Evolutionary conservation across 495 filamentous ascomycete genomes (phyloP).

Genomic region (Penicillium manginii): DNA sequence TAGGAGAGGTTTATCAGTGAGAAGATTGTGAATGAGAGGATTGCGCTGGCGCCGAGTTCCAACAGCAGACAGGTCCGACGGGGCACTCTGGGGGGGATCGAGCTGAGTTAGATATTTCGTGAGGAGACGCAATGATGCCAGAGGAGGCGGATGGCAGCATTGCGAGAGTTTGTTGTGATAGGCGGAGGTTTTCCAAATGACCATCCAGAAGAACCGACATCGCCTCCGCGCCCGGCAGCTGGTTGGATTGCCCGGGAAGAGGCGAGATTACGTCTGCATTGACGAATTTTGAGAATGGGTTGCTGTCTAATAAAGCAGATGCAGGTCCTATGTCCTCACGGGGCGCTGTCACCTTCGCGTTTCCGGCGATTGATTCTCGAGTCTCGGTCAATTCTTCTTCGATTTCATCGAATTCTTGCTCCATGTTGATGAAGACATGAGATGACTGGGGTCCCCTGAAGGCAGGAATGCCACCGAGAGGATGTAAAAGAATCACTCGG

Average conservation of each 20-base stretch:
- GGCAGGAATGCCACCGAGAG: constrained; percentile 82
- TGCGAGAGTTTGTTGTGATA: constrained; percentile 67
- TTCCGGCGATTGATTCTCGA: constrained; percentile 19
- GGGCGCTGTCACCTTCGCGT: constrained; percentile 5
- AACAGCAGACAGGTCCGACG: constrained; percentile 60
- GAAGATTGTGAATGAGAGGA: constrained; percentile 92
- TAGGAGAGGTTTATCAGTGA: constrained; percentile 91
- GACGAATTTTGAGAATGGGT: constrained; percentile 51
- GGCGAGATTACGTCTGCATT: constrained; percentile 37
- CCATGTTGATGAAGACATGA: constrained; percentile 93
- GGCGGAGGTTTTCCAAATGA: constrained; percentile 74
- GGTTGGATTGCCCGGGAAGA: constrained; percentile 13
- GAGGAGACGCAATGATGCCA: constrained; percentile 81
- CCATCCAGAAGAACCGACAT: constrained; percentile 35
- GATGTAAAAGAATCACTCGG: constrained; percentile 87
- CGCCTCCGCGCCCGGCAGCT: constrained; percentile 9
- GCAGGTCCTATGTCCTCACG: constrained; percentile 11
- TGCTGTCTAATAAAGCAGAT: constrained; percentile 39
- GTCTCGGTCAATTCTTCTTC: constrained; percentile 56
- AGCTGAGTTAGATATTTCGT: constrained; percentile 74
- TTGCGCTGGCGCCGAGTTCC: constrained; percentile 80
- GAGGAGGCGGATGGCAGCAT: constrained; percentile 87
- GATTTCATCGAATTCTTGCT: constrained; percentile 81
- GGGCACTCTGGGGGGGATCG: constrained; percentile 41
- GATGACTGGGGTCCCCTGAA: constrained; percentile 65